Evolutionary conservation across 2,329 filamentous ascomycete genomes (phyloP), one percentile per base, ranked within the genome.

Genomic region (Alternaria longipes): DNA sequence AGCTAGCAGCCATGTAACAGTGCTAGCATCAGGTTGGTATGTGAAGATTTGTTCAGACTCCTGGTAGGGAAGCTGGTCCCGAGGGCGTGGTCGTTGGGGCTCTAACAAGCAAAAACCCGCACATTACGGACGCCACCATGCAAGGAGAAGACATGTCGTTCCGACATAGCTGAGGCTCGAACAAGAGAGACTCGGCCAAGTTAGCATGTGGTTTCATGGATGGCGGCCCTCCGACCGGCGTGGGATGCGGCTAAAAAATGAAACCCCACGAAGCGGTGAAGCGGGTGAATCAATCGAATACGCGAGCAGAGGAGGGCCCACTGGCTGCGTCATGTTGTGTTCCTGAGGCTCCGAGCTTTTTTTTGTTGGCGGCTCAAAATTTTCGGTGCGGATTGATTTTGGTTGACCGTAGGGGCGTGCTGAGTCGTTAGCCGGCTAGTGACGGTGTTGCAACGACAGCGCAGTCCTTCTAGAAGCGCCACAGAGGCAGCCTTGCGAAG

Each of bases 221-320:
- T 45, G 53, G 55, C 50, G 22, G 44, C 41, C 24, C 51, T 55
- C 44, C 38, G 34, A 49, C 51, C 38, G 53, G 60, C 67, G 67
- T 65, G 63, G 63, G 67, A 72, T 71, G 72, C 66, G 70, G 64
- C 70, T 71, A 65, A 67, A 41, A 70, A 71, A 60, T 36, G 57
- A 62, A 55, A 68, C 61, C 64, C 68, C 68, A 74, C 66, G 64
- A 70, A 70, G 74, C 74, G 73, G 74, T 76, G 73, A 75, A 60
- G 59, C 55, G 52, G 69, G 62, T 68, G 64, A 70, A 70, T 66
- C 56, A 56, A 59, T 56, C 42, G 47, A 40, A 60, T 57, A 55
- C 62, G 59, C 45, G 28, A 42, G 56, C 24, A 46, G 32, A 24
- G 47, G 51, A 24, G 20, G 54, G 22, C 57, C 67, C 66, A 71